Evolutionary conservation across 129 eudicot species (phyloP).

Genomic region (Heracleum sosnowskyi): DNA sequence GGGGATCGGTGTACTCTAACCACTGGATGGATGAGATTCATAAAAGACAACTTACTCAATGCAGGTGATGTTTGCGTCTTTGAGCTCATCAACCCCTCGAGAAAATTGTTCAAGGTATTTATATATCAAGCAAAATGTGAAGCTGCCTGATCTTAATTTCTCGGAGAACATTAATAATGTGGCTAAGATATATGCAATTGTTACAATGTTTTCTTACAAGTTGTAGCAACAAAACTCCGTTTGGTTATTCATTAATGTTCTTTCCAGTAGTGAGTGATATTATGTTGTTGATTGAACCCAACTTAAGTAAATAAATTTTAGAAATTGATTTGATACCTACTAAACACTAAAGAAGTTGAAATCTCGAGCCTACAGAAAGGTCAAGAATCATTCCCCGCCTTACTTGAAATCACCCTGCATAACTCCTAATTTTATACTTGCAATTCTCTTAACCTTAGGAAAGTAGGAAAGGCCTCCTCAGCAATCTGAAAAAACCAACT

Average conservation of each 20-base stretch:
- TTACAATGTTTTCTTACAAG: not conserved
- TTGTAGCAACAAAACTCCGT: too few relatives aligned
- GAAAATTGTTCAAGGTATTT: not conserved
- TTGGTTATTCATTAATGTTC: not conserved
- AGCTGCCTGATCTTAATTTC: not conserved
- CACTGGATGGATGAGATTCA: slow-evolving; percentile 13
- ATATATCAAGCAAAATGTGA: not conserved
- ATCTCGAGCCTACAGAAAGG: too few relatives aligned
- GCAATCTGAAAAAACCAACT: too few relatives aligned
- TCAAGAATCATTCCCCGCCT: too few relatives aligned
- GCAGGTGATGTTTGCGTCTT: slow-evolving; percentile 9
- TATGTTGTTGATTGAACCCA: too few relatives aligned
- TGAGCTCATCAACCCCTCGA: slow-evolving; percentile 4
- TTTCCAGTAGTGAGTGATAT: not conserved
- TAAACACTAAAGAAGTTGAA: too few relatives aligned
- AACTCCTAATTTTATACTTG: too few relatives aligned
- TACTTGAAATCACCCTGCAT: too few relatives aligned
- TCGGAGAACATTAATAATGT: not conserved
- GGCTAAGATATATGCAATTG: not conserved
- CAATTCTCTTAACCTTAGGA: too few relatives aligned
- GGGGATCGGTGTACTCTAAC: not conserved
- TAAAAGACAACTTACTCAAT: not conserved
- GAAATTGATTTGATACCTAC: too few relatives aligned
- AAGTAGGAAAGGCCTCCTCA: too few relatives aligned
- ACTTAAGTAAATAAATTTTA: too few relatives aligned